Base-by-base conservation (phyloP, 2,329 filamentous ascomycete species). In the Aphanoascus verrucosus region DNA sequence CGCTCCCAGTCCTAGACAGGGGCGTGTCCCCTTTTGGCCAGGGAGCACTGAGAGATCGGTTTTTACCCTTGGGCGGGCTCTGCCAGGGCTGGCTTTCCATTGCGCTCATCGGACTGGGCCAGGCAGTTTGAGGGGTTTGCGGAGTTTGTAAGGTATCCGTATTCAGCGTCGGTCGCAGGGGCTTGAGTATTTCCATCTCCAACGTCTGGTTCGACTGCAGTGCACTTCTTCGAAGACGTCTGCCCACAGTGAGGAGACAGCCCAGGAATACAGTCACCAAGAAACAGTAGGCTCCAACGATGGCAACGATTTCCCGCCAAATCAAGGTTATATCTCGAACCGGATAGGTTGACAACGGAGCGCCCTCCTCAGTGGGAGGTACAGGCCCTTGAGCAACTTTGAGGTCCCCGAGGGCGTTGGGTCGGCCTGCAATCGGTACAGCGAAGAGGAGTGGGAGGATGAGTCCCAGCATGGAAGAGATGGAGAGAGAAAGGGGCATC, bases 251-350 rank as follows among this genome's bases (percentile, higher is more conserved):
- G 41, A 88, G 73, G 6, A 89, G 73, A 45, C 80, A 72, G 34
- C 81, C 74, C 61, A 87, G 83, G 62, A 93, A 81, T 62, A 93
- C 69, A 63, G 88, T 76, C 64, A 94, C 77, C 35, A 82, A 86
- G 56, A 88, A 68, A 55, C 90, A 77, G 80, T 96, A 96, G 55
- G 86, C 84, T 57, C 84, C 88, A 55, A 91, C 78, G 56, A 97
- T 86, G 60, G 84, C 88, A 58, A 86, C 85, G 61, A 96, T 83
- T 69, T 96, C 85, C 55, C 82, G 83, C 15, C 89, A 88, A 19
- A 96, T 79, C 53, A 85, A 81, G 15, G 77, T 70, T 58, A 73
- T 72, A 65, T 89, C 76, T 61, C 81, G 74, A 47, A 81, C 67
- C 37, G 83, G 79, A 61, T 76, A 69, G 53, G 75, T 74, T 40